Conservation (phyloP, 352 stramenopile genomes). For the Hyaloperonospora arabidopsidis region DNA sequence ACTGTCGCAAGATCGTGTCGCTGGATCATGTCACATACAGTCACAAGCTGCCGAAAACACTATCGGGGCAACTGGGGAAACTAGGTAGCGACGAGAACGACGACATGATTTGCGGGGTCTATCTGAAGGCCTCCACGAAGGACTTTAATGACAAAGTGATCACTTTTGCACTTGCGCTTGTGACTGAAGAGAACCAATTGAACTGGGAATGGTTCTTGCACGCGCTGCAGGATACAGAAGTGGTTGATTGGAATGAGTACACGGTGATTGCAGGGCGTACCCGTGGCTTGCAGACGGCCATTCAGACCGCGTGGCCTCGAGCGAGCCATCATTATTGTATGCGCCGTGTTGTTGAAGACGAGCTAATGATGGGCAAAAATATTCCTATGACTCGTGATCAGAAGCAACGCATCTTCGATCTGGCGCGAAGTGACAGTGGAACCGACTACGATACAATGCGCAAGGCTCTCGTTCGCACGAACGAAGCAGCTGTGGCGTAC, state of each 20-base stretch:
- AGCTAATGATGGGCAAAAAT: conserved; percentile 51
- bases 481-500: conserved; percentile 42
- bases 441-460: conserved; percentile 59
- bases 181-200: conserved; percentile 50
- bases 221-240: conserved; percentile 35
- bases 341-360: conserved; percentile 63
- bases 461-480: conserved; percentile 41
- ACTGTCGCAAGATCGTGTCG: conserved; percentile 53
- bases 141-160: conserved; percentile 69
- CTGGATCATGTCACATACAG: conserved; percentile 47
- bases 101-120: conserved; percentile 63
- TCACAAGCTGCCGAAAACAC: conserved; percentile 32
- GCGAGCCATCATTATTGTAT: conserved; percentile 67
- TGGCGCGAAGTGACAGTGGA: conserved; percentile 63
- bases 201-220: conserved; percentile 77
- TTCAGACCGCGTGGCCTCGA: conserved; percentile 46
- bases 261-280: conserved; percentile 57
- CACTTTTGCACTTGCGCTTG: conserved; percentile 58
- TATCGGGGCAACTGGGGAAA: conserved; percentile 36
- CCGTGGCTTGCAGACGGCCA: conserved; percentile 41
- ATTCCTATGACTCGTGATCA: conserved; percentile 54
- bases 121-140: conserved; percentile 62
- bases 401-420: conserved; percentile 60
- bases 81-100: conserved; percentile 53
- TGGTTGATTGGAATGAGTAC: conserved; percentile 51